A percentile compares a stretch with the other conserved stretches of the same genome.
Conservation (phyloP, 768 basidiomycete species). For the Lyophyllum decastes region DNA sequence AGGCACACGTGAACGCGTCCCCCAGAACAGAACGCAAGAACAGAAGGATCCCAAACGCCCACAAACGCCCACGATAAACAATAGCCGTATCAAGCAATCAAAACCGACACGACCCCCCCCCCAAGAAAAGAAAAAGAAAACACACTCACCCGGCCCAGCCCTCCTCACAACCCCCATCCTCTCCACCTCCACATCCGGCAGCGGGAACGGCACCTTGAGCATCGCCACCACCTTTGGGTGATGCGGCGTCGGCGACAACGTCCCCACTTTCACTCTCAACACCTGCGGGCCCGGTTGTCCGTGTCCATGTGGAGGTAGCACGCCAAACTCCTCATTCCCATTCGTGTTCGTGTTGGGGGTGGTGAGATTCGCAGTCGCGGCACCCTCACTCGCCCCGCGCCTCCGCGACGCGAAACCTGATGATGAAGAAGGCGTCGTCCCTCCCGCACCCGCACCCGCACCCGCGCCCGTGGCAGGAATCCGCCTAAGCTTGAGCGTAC, state of each 20-base stretch:
- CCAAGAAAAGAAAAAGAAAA: background rate
- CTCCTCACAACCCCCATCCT: conserved; percentile 54
- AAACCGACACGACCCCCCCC: background rate
- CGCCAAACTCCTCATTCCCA: conserved; percentile 9
- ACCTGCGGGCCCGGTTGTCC: conserved; percentile 24
- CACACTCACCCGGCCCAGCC: conserved; percentile 28
- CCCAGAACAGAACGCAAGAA: too few species aligned
- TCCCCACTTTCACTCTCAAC: conserved; percentile 70
- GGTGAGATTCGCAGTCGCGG: conserved; percentile 1
- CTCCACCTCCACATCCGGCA: conserved; percentile 81
- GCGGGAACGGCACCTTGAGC: conserved; percentile 87
- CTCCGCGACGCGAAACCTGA: conserved; percentile 14
- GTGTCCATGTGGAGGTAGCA: conserved; percentile 4
- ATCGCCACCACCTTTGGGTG: conserved; percentile 94
- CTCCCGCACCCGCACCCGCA: background rate
- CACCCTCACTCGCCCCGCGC: background rate
- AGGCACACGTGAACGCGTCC: background rate
- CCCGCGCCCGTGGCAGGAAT: too few species aligned
- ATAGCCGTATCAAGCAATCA: background rate
- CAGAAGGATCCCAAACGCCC: background rate
- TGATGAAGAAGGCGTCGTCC: conserved; percentile 14
- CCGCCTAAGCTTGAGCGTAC: conserved; percentile 72
- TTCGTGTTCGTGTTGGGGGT: too few species aligned
- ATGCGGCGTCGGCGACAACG: conserved; percentile 89
- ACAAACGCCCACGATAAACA: background rate